A percentile compares a stretch with the other conserved stretches of the same genome.
Evolutionary conservation across 2,329 filamentous ascomycete species (phyloP).

Genomic region (Cytospora piceae): DNA sequence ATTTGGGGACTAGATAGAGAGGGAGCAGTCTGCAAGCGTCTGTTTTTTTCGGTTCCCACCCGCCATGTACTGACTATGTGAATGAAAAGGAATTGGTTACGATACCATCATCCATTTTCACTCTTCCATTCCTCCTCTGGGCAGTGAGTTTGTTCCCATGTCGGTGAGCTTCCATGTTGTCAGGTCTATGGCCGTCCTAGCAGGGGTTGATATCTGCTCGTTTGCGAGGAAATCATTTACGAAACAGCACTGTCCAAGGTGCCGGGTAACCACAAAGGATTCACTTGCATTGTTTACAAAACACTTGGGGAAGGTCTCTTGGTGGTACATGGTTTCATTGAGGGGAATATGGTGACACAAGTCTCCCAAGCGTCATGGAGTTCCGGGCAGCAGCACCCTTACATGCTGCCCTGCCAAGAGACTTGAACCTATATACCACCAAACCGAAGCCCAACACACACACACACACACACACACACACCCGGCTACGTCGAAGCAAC

Average conservation of each 20-base stretch:
- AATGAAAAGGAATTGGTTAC: constrained; percentile 6
- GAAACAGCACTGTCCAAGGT: neutral
- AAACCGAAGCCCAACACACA: no score
- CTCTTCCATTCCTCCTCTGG: no score
- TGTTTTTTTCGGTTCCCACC: constrained; percentile 14
- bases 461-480: neutral
- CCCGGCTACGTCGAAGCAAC: neutral
- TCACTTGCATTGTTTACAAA: neutral
- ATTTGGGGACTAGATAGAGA: constrained; percentile 21
- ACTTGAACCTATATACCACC: no score
- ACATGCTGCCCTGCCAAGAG: no score
- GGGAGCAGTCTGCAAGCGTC: constrained; percentile 24
- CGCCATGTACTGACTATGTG: constrained; percentile 26
- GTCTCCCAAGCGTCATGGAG: no score
- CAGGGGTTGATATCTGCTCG: neutral
- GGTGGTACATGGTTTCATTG: neutral
- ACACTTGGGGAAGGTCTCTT: neutral
- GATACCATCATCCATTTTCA: neutral
- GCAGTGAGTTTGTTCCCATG: neutral
- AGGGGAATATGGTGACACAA: neutral
- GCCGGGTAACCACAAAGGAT: neutral
- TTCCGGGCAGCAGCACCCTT: no score
- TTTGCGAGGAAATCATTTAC: neutral
- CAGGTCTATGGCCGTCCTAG: neutral
- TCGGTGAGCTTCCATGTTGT: neutral